Base-by-base conservation (phyloP, 352 stramenopile genomes). In the Halophytophthora batemanensis region DNA sequence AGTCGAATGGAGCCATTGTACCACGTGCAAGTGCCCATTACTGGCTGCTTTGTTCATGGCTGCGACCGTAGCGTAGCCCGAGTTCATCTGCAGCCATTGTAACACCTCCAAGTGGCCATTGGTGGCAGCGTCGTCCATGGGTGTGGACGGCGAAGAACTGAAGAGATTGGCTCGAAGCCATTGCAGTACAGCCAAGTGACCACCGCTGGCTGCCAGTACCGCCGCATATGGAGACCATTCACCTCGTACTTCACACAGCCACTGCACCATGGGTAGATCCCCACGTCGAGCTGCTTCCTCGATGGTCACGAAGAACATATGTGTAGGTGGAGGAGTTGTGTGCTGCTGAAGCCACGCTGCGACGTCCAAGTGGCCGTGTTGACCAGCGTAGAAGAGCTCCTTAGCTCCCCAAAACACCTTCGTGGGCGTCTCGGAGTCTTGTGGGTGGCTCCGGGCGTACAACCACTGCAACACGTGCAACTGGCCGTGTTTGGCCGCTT, bases 241-340 rank as follows among this genome's bases (percentile, higher is more conserved):
- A 2, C 40, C 41, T 10, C 50, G 41, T 10, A 50, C 42, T 21
- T 43, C 40, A 18, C 42, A 49, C 15, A 56, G 49, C 49, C 49
- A 56, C 31, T 49, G 34, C 22, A 56, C 49, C 39, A 56, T 48
- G 28, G 28, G 29, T 8, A 56, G 40, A 33, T 56, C 40, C 12
- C 49, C 49, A 33, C 42, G 41, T 19, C 49, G 37, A 19, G 49
- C 49, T 1, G 49, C 49, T 39, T 49, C 41, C 41, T 49, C 49
- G 39, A 56, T 41, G 39, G 50, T 53, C 35, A 53, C 46, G 37
- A 53, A 53, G 46, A 53, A 53, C 46, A 53, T 53, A 23, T 53
- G 46, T 23, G 46, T 53, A 22, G 46, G 46, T 36, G 46, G 46
- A 19, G 46, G 46, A 22, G 46, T 18, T 22, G 46, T 45, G 48